These are phyloP conservation scores for Nakazawaea anatomiae DNA, from an alignment of 805 yeast species.

Conservation along the genomic window DNA sequence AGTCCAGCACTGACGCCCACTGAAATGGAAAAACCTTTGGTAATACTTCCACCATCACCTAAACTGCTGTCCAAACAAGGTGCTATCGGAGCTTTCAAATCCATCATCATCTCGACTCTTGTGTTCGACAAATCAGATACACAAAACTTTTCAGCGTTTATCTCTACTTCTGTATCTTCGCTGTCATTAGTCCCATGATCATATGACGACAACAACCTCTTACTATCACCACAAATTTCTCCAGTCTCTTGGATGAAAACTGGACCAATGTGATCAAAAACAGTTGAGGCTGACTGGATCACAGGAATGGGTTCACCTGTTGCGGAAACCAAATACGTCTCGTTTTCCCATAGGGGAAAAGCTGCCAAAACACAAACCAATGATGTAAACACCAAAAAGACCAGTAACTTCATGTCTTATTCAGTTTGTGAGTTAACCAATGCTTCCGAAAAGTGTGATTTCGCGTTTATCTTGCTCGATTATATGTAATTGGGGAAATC, in stretches of 20 bases:
- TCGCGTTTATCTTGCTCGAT: too few relatives aligned
- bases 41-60: conserved; percentile 10
- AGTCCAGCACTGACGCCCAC: neutral
- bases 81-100: conserved; percentile 1
- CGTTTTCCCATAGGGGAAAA: neutral
- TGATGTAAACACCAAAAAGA: neutral
- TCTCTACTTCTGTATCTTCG: neutral
- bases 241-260: conserved; percentile 3
- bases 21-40: conserved; percentile 3
- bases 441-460: too few relatives aligned
- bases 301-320: neutral
- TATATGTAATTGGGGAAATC: too few relatives aligned
- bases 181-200: neutral
- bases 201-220: too few relatives aligned
- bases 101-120: neutral
- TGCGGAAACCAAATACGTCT: neutral
- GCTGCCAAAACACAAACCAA: neutral
- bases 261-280: neutral
- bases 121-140: conserved; percentile 3
- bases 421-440: too few relatives aligned
- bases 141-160: conserved; percentile 3
- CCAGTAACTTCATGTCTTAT: neutral
- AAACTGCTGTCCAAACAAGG: conserved; percentile 7
- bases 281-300: neutral
- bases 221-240: conserved; percentile 5